Percentiles rank a stretch among this genome's conserved stretches.
phyloP scores from a whole-genome alignment of 2,329 filamentous ascomycete genomes.

The Penicillium sp. region DNA sequence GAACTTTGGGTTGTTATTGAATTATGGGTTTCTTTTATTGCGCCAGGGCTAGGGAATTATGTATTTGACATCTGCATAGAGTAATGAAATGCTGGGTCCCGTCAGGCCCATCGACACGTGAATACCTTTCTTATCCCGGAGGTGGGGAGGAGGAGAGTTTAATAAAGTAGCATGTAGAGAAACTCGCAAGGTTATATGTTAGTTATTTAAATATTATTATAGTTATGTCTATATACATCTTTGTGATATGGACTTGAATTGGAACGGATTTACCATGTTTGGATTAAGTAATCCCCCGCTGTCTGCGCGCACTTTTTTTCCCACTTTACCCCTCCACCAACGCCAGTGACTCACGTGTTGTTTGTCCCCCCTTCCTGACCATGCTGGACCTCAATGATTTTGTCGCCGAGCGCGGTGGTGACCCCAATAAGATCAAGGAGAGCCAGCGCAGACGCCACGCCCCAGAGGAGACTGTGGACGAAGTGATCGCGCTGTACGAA shows the following conservation, averaged over 20 bases:
- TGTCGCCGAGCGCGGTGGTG: constrained; percentile 81
- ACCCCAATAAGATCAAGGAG: constrained; percentile 88
- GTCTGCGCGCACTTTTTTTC: constrained; percentile 19
- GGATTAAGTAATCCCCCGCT: constrained; percentile 23
- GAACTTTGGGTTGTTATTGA: constrained; percentile 18
- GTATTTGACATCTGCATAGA: constrained; percentile 22
- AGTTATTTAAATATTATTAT: no score
- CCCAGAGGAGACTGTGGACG: constrained; percentile 80
- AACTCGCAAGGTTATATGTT: background rate
- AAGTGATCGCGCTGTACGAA: constrained; percentile 83
- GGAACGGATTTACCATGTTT: background rate
- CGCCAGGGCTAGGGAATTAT: constrained; percentile 14
- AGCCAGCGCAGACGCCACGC: constrained; percentile 82
- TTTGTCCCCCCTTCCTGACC: constrained; percentile 17
- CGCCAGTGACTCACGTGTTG: constrained; percentile 19
- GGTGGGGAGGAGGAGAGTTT: background rate
- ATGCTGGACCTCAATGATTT: constrained; percentile 81
- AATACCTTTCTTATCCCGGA: background rate
- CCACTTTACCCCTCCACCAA: constrained; percentile 28
- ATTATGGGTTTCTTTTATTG: constrained; percentile 14
- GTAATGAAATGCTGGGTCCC: constrained; percentile 19
- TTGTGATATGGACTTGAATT: background rate
- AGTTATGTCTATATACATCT: background rate
- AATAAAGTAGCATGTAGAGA: background rate
- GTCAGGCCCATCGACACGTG: background rate